phyloP scores from a whole-genome alignment of 805 yeast species.

The Yarrowia deformans region DNA sequence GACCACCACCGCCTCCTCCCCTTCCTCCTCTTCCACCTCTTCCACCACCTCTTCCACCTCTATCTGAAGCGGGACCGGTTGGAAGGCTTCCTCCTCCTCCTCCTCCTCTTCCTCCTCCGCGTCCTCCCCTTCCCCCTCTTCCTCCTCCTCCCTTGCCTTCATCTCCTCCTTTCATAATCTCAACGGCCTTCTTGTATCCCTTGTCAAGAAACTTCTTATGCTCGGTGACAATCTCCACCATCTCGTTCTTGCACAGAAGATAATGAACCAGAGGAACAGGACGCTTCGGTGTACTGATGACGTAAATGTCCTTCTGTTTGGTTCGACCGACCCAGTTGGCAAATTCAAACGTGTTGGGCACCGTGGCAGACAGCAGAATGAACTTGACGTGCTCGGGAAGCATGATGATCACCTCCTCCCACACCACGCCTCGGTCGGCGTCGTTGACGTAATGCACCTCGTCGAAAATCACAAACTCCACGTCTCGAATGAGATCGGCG shows the following conservation, averaged over 20 bases:
- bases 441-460: constrained; percentile 98
- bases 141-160: constrained; percentile 49
- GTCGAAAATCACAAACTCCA: constrained; percentile 95
- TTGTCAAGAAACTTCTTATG: constrained; percentile 70
- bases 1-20: constrained; percentile 47
- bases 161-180: constrained; percentile 55
- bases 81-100: constrained; percentile 46
- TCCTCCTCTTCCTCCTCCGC: constrained; percentile 49
- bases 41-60: constrained; percentile 49
- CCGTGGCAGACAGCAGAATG: constrained; percentile 92
- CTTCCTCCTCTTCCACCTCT: constrained; percentile 50
- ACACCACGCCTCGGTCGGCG: constrained; percentile 96
- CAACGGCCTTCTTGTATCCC: constrained; percentile 58
- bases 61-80: constrained; percentile 42
- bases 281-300: constrained; percentile 93
- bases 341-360: constrained; percentile 97
- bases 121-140: constrained; percentile 48
- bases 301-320: constrained; percentile 93
- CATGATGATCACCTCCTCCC: constrained; percentile 99
- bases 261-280: constrained; percentile 94
- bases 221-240: constrained; percentile 76
- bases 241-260: constrained; percentile 79
- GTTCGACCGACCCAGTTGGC: constrained; percentile 99
- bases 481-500: constrained; percentile 94
- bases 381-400: constrained; percentile 95